Conservation (phyloP, 148 eudicot species). For the Persicaria tinctoria region DNA sequence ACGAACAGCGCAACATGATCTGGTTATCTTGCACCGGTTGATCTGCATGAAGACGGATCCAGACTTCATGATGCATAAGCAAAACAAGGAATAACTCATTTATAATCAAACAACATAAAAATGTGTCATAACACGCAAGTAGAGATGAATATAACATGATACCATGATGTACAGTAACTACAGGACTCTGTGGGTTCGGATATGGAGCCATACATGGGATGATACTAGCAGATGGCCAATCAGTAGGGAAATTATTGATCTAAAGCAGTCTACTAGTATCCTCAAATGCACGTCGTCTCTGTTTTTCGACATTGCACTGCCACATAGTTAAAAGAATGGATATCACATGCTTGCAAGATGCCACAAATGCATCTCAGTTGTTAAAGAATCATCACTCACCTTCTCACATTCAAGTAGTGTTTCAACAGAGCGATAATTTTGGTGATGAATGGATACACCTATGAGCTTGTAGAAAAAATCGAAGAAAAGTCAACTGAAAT, state of each 20-base stretch:
- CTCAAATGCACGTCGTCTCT: background rate
- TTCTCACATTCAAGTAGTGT: background rate
- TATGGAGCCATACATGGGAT: background rate
- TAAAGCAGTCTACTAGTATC: background rate
- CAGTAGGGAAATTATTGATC: background rate
- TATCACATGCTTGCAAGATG: background rate
- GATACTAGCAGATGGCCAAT: background rate
- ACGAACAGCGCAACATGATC: background rate
- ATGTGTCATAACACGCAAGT: too few relatives aligned
- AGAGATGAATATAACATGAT: background rate
- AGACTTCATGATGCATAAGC: background rate
- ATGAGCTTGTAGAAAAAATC: background rate
- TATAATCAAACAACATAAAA: too few relatives aligned
- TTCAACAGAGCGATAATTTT: background rate
- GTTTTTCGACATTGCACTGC: background rate
- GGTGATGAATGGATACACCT: background rate
- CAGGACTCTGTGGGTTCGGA: background rate
- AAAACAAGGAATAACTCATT: too few relatives aligned
- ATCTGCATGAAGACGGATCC: background rate
- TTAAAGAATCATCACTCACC: background rate
- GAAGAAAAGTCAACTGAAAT: conserved; percentile 4
- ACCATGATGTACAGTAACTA: background rate
- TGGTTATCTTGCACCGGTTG: background rate
- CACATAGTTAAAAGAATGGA: background rate
- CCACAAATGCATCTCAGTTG: background rate